phyloP scores from a whole-genome alignment of 2,329 filamentous ascomycete genomes.

The Chaetomiaceae sp. region DNA sequence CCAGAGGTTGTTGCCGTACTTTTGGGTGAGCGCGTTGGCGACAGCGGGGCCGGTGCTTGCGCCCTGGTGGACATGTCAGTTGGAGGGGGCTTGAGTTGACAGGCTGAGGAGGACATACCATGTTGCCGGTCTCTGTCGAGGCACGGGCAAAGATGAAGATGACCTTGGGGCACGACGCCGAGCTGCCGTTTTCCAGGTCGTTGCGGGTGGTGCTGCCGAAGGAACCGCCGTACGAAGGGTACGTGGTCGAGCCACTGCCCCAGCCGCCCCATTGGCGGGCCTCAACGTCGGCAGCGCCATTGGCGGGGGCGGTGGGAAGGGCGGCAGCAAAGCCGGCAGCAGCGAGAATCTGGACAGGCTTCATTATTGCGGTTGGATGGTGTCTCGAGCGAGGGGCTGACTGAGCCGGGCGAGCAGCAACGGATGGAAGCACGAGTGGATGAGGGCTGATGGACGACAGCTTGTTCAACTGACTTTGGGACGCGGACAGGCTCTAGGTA shows the following conservation, averaged over 20 bases:
- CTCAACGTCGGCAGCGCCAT: neutral
- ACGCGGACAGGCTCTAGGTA: neutral
- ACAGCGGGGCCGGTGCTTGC: conserved; percentile 4
- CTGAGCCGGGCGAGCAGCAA: neutral
- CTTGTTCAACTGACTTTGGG: neutral
- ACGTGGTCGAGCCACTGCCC: too few relatives aligned
- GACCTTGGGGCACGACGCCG: conserved; percentile 31
- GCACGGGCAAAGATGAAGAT: conserved; percentile 39
- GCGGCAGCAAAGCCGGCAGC: neutral
- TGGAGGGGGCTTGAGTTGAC: neutral
- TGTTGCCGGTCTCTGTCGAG: conserved; percentile 37
- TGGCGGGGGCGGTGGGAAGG: neutral
- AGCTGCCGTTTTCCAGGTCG: conserved; percentile 16
- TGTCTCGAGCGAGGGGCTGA: neutral
- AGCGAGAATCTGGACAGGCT: neutral
- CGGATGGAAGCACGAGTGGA: neutral
- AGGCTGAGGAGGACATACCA: conserved; percentile 23
- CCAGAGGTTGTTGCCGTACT: conserved; percentile 32
- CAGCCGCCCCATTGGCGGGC: neutral
- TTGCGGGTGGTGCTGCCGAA: conserved; percentile 9
- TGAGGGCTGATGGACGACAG: neutral
- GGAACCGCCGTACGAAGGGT: too few relatives aligned
- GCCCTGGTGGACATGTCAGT: neutral
- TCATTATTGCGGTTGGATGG: neutral
- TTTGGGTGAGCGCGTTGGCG: conserved; percentile 26